Percentiles rank a stretch among this genome's conserved stretches.
Evolutionary conservation across 2,329 filamentous ascomycete species (phyloP).

Genomic region (Monosporascus sp.): DNA sequence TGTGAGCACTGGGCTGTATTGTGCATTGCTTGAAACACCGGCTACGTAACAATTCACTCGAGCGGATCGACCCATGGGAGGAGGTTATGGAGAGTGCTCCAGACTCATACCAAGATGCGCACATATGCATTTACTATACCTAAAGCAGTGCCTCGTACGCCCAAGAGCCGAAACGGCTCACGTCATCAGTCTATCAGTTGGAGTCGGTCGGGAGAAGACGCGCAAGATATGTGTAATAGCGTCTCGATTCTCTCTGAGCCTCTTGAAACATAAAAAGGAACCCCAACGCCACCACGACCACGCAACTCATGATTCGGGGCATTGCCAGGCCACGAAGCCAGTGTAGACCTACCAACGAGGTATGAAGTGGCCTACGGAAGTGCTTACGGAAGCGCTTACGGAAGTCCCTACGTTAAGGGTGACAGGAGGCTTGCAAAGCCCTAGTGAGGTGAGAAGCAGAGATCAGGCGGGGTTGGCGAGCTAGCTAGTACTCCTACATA

Average conservation of each 20-base stretch:
- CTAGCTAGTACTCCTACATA: no score
- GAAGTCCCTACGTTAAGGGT: no score
- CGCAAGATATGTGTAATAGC: background rate
- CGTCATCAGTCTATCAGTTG: background rate
- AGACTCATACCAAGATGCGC: background rate
- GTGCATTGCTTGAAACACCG: background rate
- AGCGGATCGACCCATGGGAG: background rate
- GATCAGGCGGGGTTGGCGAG: no score
- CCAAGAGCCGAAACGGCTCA: background rate
- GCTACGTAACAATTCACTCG: background rate
- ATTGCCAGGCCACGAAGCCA: background rate
- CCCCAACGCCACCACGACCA: background rate
- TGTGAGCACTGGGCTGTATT: background rate
- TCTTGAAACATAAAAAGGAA: background rate
- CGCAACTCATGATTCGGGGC: background rate
- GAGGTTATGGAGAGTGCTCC: background rate
- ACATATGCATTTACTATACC: no score
- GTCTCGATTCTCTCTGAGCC: background rate
- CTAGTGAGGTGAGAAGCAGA: no score
- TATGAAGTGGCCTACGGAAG: no score
- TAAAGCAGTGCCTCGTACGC: no score
- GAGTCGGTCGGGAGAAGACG: background rate
- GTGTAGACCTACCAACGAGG: no score
- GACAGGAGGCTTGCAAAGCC: no score
- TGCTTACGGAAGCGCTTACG: no score